A percentile compares a stretch with the other conserved stretches of the same genome.
phyloP scores from a whole-genome alignment of 2,329 filamentous ascomycete genomes.

The Aspergillus fumigatus region DNA sequence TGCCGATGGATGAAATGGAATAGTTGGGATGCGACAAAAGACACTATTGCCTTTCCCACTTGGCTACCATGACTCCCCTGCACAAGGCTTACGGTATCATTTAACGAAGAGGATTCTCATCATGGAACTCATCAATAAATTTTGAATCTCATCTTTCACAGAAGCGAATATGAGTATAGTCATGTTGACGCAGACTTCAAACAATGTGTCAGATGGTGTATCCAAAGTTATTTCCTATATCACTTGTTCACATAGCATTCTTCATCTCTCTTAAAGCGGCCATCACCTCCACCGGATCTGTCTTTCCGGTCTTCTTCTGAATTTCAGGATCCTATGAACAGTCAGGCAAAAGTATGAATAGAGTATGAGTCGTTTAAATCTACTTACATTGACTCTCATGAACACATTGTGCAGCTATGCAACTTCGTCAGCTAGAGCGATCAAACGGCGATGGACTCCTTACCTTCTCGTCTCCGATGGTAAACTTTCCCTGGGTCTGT shows the following conservation, averaged over 20 bases:
- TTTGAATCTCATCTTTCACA: too few species aligned
- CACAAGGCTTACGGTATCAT: too few species aligned
- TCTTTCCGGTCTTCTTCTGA: conserved; percentile 77
- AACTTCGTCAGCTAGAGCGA: not conserved
- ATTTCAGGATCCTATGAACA: conserved; percentile 67
- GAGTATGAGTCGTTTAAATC: not conserved
- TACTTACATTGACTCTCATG: conserved; percentile 74
- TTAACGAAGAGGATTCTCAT: too few species aligned
- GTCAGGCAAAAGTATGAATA: not conserved
- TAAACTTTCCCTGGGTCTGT: conserved; percentile 92
- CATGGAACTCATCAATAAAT: too few species aligned
- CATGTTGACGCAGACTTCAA: too few species aligned
- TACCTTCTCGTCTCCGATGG: conserved; percentile 95
- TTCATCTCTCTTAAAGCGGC: conserved; percentile 83
- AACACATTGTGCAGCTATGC: conserved; percentile 86
- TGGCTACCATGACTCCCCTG: too few species aligned
- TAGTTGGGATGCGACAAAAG: not conserved
- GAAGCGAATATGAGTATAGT: too few species aligned
- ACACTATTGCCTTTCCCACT: too few species aligned
- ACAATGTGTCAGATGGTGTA: not conserved
- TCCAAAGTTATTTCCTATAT: not conserved
- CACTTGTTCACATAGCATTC: conserved; percentile 41
- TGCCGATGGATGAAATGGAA: not conserved
- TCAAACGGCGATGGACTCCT: conserved; percentile 5
- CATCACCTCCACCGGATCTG: conserved; percentile 79